Conservation (phyloP, 2,329 filamentous ascomycete species). For the Fusarium sp. region DNA sequence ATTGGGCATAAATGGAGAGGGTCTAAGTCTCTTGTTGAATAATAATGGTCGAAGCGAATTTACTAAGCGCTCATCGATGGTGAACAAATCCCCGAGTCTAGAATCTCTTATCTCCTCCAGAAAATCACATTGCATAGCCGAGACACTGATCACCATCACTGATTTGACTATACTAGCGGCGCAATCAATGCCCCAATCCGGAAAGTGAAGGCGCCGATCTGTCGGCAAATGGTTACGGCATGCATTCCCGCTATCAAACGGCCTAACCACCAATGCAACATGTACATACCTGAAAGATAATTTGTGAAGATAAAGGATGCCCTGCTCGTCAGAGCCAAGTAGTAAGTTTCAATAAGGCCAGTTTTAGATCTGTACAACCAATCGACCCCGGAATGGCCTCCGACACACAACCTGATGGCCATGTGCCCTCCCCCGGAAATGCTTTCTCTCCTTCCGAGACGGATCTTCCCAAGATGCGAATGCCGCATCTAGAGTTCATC, state of each 20-base stretch:
- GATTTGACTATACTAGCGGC: neutral
- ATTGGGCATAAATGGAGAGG: neutral
- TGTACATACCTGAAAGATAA: neutral
- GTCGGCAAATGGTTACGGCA: slow-evolving; percentile 1
- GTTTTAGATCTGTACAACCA: neutral
- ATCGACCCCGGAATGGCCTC: slow-evolving; percentile 16
- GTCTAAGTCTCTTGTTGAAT: neutral
- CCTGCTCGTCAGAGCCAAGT: neutral
- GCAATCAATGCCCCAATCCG: neutral
- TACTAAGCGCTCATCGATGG: neutral
- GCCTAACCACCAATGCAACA: too few relatives aligned
- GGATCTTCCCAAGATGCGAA: slow-evolving; percentile 31
- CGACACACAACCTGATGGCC: slow-evolving; percentile 11
- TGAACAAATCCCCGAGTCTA: neutral
- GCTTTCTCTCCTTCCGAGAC: slow-evolving; percentile 10
- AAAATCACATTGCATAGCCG: neutral
- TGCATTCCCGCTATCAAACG: too few relatives aligned
- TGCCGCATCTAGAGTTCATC: slow-evolving; percentile 43
- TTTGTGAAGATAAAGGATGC: slow-evolving; percentile 25
- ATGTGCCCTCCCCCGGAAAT: slow-evolving; percentile 41
- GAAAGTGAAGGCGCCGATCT: neutral
- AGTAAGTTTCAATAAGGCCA: neutral
- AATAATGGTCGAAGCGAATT: neutral
- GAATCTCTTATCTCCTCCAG: slow-evolving; percentile 11
- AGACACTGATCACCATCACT: neutral